These are phyloP conservation scores for Malus hybrid DNA, from an alignment of 331 rosid genomes.

Conservation along the genomic window DNA sequence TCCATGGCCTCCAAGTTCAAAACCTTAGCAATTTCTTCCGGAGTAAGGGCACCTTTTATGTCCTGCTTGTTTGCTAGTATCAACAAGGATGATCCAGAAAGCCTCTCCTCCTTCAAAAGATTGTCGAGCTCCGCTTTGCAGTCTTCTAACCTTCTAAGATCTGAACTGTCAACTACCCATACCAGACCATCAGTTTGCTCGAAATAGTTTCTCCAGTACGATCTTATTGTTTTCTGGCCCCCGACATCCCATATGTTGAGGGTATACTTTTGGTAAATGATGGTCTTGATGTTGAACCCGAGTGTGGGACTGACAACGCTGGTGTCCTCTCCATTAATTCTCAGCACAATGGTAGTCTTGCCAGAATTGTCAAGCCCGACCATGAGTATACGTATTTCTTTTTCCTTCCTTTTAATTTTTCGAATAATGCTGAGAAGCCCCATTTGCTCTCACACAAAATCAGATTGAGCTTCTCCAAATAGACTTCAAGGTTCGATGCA, in stretches of 20 bases:
- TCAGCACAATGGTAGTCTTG: slow-evolving; percentile 73
- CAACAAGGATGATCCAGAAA: slow-evolving; percentile 74
- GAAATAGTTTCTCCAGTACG: slow-evolving; percentile 92
- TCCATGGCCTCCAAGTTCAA: slow-evolving; percentile 76
- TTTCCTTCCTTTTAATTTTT: slow-evolving; percentile 74
- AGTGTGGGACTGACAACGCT: slow-evolving; percentile 76
- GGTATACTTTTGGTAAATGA: slow-evolving; percentile 70
- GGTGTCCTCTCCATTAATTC: slow-evolving; percentile 84
- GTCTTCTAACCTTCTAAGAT: slow-evolving; percentile 81
- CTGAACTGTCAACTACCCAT: slow-evolving; percentile 95
- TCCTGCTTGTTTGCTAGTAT: slow-evolving; percentile 90
- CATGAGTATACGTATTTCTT: slow-evolving; percentile 82
- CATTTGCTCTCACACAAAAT: slow-evolving; percentile 16
- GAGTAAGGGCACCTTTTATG: slow-evolving; percentile 68
- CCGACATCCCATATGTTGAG: slow-evolving; percentile 98
- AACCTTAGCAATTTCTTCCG: slow-evolving; percentile 68
- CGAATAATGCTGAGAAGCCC: slow-evolving; percentile 78
- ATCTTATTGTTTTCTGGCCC: slow-evolving; percentile 88
- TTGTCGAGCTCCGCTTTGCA: slow-evolving; percentile 80
- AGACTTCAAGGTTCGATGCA: background rate
- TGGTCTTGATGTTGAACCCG: slow-evolving; percentile 88
- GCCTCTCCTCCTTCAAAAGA: slow-evolving; percentile 89
- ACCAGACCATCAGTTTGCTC: slow-evolving; percentile 95
- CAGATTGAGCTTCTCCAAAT: background rate
- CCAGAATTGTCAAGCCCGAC: slow-evolving; percentile 90